Base-by-base conservation (phyloP, 208 protist genomes). In the Leishmania arabica region DNA sequence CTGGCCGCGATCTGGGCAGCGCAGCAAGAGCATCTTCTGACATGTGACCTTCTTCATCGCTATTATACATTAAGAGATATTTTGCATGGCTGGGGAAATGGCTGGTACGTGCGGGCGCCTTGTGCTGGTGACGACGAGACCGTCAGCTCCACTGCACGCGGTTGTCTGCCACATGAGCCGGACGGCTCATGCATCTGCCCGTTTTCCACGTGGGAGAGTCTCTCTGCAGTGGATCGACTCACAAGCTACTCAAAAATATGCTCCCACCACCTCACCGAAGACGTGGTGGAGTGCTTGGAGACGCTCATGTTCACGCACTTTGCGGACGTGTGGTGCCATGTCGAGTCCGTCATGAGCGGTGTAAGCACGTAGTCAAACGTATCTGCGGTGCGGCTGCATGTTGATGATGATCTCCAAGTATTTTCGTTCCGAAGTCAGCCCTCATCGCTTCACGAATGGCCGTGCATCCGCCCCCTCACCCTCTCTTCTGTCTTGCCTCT, bases 31-130 rank as follows among this genome's bases (percentile, higher is more conserved):
- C 42, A 2, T 7, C 19, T n/a, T 40, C 66, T 79, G n/a, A 64
- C 21, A 0, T 1, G 15, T 42, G 31, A 19, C 34, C 70, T 82
- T 42, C 72, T 86, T 6, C 42, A 70, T 0, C 45, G 64, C 21
- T 86, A 79, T 65, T 86, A 82, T 47, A 34, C 40, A 2, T 27
- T 86, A 15, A 79, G 47, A 40, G 82, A 86, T 42, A 60, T 71
- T 11, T 5, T 86, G 54, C 45, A 70, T n/a, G 82, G 78, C 17
- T 86, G 82, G 82, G 72, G 54, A 13, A 53, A 19, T 37, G 82
- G 40, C 34, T 86, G 82, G 82, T 37, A 60, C 13, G 19, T 53
- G 17, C 62, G 31, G 21, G 53, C 47, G 7, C 17, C 74, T 17
- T 86, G 82, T 65, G 53, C 1, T 3, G 37, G 40, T 40, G n/a